These are phyloP conservation scores for Pholiota adiposa DNA, from an alignment of 1,284 basidiomycete genomes.

Conservation along the genomic window DNA sequence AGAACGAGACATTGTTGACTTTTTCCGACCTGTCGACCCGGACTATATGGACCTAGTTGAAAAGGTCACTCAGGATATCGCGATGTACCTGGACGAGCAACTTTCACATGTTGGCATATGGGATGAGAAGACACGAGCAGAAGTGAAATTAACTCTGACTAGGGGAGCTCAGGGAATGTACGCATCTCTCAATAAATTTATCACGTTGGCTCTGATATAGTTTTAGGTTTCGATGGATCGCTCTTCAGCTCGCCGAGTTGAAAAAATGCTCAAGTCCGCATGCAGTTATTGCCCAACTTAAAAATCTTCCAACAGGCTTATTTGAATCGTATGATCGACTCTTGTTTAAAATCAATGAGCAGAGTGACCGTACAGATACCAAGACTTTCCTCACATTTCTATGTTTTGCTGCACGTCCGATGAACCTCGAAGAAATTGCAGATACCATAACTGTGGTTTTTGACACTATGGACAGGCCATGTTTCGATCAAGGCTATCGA, in stretches of 20 bases:
- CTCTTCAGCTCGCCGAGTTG: neutral
- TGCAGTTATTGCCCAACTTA: neutral
- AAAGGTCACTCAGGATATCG: neutral
- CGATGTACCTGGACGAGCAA: neutral
- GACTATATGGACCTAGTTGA: neutral
- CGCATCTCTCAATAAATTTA: neutral
- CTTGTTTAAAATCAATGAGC: neutral
- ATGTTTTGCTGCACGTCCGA: neutral
- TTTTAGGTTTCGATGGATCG: neutral
- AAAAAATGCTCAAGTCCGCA: neutral
- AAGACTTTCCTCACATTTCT: neutral
- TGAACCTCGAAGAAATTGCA: neutral
- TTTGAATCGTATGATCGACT: neutral
- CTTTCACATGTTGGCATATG: neutral
- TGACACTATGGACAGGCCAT: too few species aligned
- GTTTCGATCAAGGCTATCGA: too few species aligned
- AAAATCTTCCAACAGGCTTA: neutral
- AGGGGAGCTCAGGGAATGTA: neutral
- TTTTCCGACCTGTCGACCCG: neutral
- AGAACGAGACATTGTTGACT: neutral
- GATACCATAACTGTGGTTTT: neutral
- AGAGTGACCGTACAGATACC: neutral
- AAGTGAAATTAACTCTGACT: neutral
- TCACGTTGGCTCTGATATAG: neutral
- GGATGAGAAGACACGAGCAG: neutral